Conservation (phyloP, 441 rosid genomes). For the Corymbia calophylla region DNA sequence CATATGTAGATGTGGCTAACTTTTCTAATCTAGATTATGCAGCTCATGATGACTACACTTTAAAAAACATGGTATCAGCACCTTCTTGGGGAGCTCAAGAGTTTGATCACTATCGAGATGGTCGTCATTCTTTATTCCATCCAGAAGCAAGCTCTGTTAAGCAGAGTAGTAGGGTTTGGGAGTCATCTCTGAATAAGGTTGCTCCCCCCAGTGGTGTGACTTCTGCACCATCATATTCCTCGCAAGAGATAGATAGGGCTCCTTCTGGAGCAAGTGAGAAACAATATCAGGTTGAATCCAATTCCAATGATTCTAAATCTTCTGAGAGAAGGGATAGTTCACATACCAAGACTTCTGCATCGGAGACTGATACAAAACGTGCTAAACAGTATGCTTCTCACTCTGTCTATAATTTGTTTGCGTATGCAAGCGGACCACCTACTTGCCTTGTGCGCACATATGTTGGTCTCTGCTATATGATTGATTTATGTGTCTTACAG, state of each 20-base stretch:
- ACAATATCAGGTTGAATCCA: conserved; percentile 50
- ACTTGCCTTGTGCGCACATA: background rate
- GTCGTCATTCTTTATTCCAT: conserved; percentile 36
- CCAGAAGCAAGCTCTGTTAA: conserved; percentile 41
- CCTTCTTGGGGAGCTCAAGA: conserved; percentile 69
- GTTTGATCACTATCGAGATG: conserved; percentile 49
- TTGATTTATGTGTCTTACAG: background rate
- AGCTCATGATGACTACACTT: conserved; percentile 54
- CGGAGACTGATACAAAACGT: conserved; percentile 87
- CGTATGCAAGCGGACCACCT: background rate
- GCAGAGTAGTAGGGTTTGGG: conserved; percentile 57
- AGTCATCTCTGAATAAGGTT: conserved; percentile 34
- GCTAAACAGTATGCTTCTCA: conserved; percentile 87
- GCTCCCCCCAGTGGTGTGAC: conserved; percentile 39
- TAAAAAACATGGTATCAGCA: conserved; percentile 28
- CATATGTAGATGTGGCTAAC: conserved; percentile 67
- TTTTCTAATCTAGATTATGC: conserved; percentile 49
- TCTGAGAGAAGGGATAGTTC: conserved; percentile 53
- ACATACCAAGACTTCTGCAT: conserved; percentile 43
- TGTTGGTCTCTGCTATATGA: background rate
- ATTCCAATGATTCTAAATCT: conserved; percentile 45
- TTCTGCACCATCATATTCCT: conserved; percentile 40
- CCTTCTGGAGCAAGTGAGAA: conserved; percentile 37
- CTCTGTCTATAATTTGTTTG: background rate
- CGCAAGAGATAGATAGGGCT: conserved; percentile 45